These are phyloP conservation scores for Penicillium sp. DNA, from an alignment of 2,329 filamentous ascomycete species.

Conservation along the genomic window DNA sequence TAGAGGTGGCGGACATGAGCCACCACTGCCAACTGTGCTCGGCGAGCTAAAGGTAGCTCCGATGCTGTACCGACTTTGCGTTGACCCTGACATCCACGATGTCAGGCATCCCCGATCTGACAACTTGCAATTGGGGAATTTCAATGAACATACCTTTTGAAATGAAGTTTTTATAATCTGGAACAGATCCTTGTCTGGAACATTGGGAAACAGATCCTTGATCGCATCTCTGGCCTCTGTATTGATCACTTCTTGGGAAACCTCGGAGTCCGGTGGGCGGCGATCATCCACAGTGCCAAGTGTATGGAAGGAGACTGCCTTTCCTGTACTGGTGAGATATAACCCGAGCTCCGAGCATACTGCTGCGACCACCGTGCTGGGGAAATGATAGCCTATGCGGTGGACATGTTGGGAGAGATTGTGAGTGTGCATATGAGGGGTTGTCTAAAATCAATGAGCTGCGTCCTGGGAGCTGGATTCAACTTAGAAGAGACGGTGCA, in stretches of 20 bases:
- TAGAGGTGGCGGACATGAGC: constrained; percentile 64
- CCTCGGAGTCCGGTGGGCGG: constrained; percentile 30
- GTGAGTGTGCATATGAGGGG: constrained; percentile 51
- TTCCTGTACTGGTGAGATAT: constrained; percentile 50
- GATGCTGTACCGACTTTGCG: constrained; percentile 59
- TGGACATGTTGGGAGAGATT: constrained; percentile 62
- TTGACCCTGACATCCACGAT: constrained; percentile 45
- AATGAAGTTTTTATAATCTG: constrained; percentile 63
- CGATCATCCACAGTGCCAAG: constrained; percentile 25
- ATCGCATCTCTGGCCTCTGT: constrained; percentile 61
- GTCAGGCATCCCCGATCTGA: constrained; percentile 17
- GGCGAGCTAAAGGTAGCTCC: constrained; percentile 55
- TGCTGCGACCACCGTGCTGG: constrained; percentile 58
- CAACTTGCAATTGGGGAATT: neutral
- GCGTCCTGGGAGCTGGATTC: neutral
- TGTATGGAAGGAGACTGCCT: constrained; percentile 41
- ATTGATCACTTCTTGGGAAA: constrained; percentile 50
- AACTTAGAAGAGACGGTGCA: neutral
- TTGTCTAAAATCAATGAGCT: constrained; percentile 43
- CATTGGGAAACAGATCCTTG: constrained; percentile 63
- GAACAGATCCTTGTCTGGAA: constrained; percentile 58
- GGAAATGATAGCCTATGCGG: constrained; percentile 65
- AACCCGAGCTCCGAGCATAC: constrained; percentile 54
- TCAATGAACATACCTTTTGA: constrained; percentile 50
- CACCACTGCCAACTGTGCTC: constrained; percentile 62